Evolutionary conservation across 2,329 filamentous ascomycete species (phyloP), one percentile per base, ranked within the genome.

Genomic region (Botryotinia narcissicola): DNA sequence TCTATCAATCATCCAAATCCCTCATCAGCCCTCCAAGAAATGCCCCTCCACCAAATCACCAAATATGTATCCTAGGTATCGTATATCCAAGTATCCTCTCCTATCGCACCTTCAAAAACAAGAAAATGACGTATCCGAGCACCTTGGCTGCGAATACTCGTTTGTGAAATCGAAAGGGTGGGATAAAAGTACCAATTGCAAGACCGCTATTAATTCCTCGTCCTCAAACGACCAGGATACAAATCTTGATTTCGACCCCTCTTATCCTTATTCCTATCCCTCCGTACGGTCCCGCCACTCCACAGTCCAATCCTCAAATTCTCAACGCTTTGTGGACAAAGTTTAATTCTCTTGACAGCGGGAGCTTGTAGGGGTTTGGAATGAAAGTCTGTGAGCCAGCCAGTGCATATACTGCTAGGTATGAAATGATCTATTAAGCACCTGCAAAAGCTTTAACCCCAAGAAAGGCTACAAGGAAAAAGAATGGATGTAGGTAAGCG

Each of bases 181-280:
- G 40, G 42, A 64, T 46, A 14, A 25, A 9, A 48, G 40, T 32
- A 46, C 10, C 60, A 14, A 9, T 42, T 40, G 35, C 37, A 40
- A 9, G 37, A 40, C 14, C 16, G 60, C 37, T 25, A 9, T 62
- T 4, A n/a, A 42, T 44, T 63, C 37, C 37, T 62, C 60, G 37
- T 29, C 60, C 1, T 37, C 60, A 20, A 25, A 59, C 40, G 42
- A 63, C 68, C 20, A 51, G 69, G 69, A 44, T 61, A 40, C 16
- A 44, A 40, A 63, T 40, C 69, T 51, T 63, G 69, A 63, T 71
- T 63, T 48, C n/a, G 22, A 12, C 29, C 35, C 60, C 37, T 44
- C 16, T 20, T 42, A 42, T 18, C 37, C 37, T 40, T 63, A 63
- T 29, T 40, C 8, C 64, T 25, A 54, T 29, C 64, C 9, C 46